Evolutionary conservation across 176 grass and related monocot genomes (phyloP), one percentile per base, ranked within the genome.

Genomic region (Musa acuminata): DNA sequence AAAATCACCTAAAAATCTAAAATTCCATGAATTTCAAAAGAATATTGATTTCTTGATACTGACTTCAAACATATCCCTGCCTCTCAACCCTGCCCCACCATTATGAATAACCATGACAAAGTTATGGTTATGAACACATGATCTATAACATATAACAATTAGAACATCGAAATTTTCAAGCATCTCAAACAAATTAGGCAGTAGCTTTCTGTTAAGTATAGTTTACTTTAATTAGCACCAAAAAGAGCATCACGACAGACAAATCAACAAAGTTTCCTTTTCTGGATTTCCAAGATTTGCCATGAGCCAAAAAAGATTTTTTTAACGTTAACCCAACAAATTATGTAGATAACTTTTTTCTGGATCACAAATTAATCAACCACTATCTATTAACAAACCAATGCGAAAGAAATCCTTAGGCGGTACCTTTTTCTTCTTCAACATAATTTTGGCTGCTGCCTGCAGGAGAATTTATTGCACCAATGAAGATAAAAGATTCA

Each of bases 361-460:
- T 67, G 11, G 25, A 25, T 67, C 21, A 65, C 16, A 19, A 54
- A 25, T 8, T 13, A 19, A 54, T 14, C 8, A 8, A 7, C 26
- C 8, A 1, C 6, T 23, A 24, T 19, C n/a, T 64, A 64, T 77
- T 21, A 66, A 77, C n/a, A 65, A 23, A 58, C 9, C 20, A 62
- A n/a, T n/a, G 49, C 2, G 64, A 53, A 49, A 62, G 17, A 21
- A 10, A 52, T 51, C 49, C 11, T 74, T 2, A 64, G 48, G 75
- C 2, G 14, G 19, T 88, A 96, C 93, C 86, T 91, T 93, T 84
- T 74, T 90, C 85, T 96, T 96, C 67, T 98, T 98, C 90, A 93
- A 91, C 94, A 98, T 98, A 77, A 98, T 29, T 87, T 98, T 98
- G 74, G 90, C 89, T 49, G 94, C 94, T 87, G 87, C 94, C 94